Percentiles rank a stretch among this genome's conserved stretches.
Evolutionary conservation across 768 basidiomycete species (phyloP).

Genomic region (Trichaptum fuscoviolaceum): DNA sequence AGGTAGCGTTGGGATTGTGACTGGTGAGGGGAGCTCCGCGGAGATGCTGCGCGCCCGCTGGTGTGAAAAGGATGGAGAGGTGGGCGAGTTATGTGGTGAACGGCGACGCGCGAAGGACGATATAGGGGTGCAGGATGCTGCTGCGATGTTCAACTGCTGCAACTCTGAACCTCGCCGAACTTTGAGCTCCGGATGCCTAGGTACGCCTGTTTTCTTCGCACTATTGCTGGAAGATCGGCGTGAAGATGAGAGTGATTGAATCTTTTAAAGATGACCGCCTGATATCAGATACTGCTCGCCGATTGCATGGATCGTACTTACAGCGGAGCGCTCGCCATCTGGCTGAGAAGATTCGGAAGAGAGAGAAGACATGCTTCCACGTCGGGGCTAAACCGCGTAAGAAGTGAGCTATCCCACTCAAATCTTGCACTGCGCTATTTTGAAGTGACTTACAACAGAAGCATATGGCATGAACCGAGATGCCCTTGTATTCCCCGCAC

Average conservation of each 20-base stretch:
- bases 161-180: slow-evolving; percentile 7
- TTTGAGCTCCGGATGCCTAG: not conserved
- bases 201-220: not conserved
- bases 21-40: slow-evolving; percentile 39
- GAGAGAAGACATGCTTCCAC: slow-evolving; percentile 41
- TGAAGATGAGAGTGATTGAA: not conserved
- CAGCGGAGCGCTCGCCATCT: not conserved
- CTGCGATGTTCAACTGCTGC: slow-evolving; percentile 21
- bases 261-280: not conserved
- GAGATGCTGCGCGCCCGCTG: slow-evolving; percentile 24
- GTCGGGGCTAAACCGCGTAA: slow-evolving; percentile 24
- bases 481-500: slow-evolving; percentile 15
- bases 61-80: slow-evolving; percentile 56
- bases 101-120: slow-evolving; percentile 76
- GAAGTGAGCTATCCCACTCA: not conserved
- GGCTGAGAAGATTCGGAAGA: not conserved
- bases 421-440: not conserved
- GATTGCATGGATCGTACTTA: not conserved
- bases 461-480: slow-evolving; percentile 27
- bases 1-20: slow-evolving; percentile 64
- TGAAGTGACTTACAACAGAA: slow-evolving; percentile 13
- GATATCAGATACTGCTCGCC: not conserved
- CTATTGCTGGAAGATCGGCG: not conserved
- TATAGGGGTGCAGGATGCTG: slow-evolving; percentile 52
- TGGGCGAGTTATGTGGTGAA: slow-evolving; percentile 70